Percentiles rank a stretch among this genome's conserved stretches.
Conservation (phyloP, 495 filamentous ascomycete genomes). For the Sordaria brevicollis region DNA sequence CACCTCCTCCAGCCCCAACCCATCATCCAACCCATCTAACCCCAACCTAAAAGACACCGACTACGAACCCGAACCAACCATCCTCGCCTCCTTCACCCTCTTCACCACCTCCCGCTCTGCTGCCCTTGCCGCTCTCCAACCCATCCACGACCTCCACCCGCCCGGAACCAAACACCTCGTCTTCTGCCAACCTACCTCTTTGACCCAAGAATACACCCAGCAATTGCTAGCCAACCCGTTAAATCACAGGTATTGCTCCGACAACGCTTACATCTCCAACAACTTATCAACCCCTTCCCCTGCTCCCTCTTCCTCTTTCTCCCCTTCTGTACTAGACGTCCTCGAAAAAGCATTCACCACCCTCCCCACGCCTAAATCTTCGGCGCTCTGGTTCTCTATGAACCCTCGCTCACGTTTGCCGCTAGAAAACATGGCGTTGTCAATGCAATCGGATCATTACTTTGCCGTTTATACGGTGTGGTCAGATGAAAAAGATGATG, state of each 20-base stretch:
- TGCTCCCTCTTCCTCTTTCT: conserved; percentile 6
- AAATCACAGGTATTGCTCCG: conserved; percentile 34
- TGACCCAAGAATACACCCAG: conserved; percentile 29
- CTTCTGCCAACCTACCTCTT: conserved; percentile 28
- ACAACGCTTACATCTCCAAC: conserved; percentile 40
- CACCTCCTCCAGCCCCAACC: not conserved
- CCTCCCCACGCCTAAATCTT: conserved; percentile 29
- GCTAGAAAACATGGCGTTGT: conserved; percentile 39
- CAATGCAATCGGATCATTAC: conserved; percentile 44
- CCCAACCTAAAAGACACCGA: not conserved
- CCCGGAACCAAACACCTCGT: conserved; percentile 18
- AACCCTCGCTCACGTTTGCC: conserved; percentile 28
- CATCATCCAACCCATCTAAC: not conserved
- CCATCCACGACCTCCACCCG: conserved; percentile 29
- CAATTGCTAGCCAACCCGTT: conserved; percentile 33
- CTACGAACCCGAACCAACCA: conserved; percentile 12
- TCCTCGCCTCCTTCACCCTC: conserved; percentile 32
- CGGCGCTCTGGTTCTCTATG: conserved; percentile 41
- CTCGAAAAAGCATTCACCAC: conserved; percentile 35
- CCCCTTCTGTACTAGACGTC: conserved; percentile 19
- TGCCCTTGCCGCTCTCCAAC: conserved; percentile 22
- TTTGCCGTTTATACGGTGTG: conserved; percentile 43
- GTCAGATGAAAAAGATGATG: conserved; percentile 36
- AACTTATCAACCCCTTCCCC: conserved; percentile 12
- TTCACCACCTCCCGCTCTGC: conserved; percentile 28